Conservation (phyloP, 169 alveolate genomes). For the Cryptosporidium ubiquitum region DNA sequence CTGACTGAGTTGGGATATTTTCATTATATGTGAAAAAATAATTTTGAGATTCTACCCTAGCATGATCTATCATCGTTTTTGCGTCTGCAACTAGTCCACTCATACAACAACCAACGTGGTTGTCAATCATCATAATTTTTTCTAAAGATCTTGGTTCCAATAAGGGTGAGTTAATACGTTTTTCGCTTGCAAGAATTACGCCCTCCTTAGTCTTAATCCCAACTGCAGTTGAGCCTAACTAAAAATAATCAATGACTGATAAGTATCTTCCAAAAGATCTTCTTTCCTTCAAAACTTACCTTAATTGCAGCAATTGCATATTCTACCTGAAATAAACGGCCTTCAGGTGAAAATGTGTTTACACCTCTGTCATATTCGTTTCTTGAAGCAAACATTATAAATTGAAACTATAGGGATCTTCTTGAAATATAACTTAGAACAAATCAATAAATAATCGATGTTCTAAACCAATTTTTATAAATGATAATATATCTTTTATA, state of each 20-base stretch:
- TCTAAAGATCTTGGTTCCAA: slow-evolving; percentile 93
- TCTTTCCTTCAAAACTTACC: slow-evolving; percentile 75
- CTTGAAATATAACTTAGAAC: not conserved
- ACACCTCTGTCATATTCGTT: slow-evolving; percentile 98
- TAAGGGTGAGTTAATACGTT: slow-evolving; percentile 89
- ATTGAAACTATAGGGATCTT: not conserved
- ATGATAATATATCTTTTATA: not conserved
- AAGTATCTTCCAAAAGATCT: not conserved
- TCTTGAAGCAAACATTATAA: slow-evolving; percentile 81
- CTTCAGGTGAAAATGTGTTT: slow-evolving; percentile 98
- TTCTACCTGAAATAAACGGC: slow-evolving; percentile 96
- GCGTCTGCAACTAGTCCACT: slow-evolving; percentile 99
- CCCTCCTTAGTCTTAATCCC: slow-evolving; percentile 97
- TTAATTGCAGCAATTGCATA: slow-evolving; percentile 96
- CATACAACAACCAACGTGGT: slow-evolving; percentile 96
- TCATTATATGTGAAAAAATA: slow-evolving; percentile 96
- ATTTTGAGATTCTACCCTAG: slow-evolving; percentile 96
- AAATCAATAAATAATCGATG: not conserved
- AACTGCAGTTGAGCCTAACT: slow-evolving; percentile 98
- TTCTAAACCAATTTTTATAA: not conserved
- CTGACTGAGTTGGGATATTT: slow-evolving; percentile 90
- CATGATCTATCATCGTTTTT: slow-evolving; percentile 96
- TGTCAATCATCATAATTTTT: slow-evolving; percentile 94
- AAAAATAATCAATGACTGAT: not conserved
- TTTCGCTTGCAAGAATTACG: slow-evolving; percentile 96